Conservation (phyloP, 495 filamentous ascomycete genomes). For the Aspergillus sclerotiicarbonarius region DNA sequence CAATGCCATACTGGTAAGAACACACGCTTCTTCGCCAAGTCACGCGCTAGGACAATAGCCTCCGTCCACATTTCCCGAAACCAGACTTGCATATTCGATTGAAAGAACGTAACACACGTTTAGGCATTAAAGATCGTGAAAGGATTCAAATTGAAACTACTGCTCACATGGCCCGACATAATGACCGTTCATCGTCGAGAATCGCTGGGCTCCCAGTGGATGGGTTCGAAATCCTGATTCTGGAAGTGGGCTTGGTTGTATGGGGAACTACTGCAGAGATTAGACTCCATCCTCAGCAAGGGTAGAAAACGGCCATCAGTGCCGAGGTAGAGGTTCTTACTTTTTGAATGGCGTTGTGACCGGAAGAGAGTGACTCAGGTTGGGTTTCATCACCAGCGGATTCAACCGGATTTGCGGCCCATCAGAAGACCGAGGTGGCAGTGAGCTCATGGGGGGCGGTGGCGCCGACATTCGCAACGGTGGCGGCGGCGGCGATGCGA, state of each 20-base stretch:
- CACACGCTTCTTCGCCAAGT: constrained; percentile 1
- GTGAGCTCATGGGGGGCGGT: constrained; percentile 36
- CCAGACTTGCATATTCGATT: not conserved
- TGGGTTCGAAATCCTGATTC: constrained; percentile 80
- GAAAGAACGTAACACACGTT: constrained; percentile 3
- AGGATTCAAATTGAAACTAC: not conserved
- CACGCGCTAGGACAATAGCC: constrained; percentile 5
- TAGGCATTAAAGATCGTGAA: constrained; percentile 8
- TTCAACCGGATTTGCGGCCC: constrained; percentile 48
- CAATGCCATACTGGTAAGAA: constrained; percentile 9
- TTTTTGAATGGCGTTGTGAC: constrained; percentile 48
- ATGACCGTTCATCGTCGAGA: constrained; percentile 26
- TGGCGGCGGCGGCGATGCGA: constrained; percentile 35
- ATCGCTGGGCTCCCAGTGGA: constrained; percentile 45
- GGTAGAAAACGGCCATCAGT: not conserved
- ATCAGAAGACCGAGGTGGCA: constrained; percentile 39
- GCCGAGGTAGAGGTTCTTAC: constrained; percentile 19
- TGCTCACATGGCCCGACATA: not conserved
- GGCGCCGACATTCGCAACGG: constrained; percentile 29
- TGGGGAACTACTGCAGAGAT: constrained; percentile 55
- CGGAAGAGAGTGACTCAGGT: constrained; percentile 42
- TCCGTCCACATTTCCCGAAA: constrained; percentile 1
- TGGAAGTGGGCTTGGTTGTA: constrained; percentile 84
- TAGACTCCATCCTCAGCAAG: constrained; percentile 42
- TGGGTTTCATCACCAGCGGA: constrained; percentile 48